These are phyloP conservation scores for Dendrobium catenatum DNA, from an alignment of 106 monocot genomes.

Conservation along the genomic window DNA sequence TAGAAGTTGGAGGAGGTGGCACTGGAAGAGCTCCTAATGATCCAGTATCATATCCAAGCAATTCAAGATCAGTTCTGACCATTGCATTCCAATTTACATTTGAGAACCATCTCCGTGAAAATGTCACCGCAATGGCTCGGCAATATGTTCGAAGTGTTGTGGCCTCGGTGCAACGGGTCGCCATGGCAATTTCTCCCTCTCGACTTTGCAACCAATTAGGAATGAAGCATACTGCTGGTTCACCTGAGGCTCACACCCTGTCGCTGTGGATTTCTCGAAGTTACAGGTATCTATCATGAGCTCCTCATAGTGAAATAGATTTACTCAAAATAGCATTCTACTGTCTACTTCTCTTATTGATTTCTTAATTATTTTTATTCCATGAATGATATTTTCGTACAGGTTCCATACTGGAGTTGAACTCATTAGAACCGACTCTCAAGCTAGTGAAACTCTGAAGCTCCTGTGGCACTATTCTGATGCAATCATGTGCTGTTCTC, in stretches of 20 bases:
- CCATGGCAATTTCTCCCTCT: slow-evolving; percentile 82
- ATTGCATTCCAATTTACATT: slow-evolving; percentile 84
- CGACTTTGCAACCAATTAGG: slow-evolving; percentile 29
- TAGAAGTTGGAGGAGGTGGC: slow-evolving; percentile 51
- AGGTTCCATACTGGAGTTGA: slow-evolving; percentile 70
- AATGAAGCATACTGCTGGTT: slow-evolving; percentile 40
- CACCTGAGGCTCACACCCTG: slow-evolving; percentile 63
- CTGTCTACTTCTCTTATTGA: no score
- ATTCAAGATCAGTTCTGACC: slow-evolving; percentile 63
- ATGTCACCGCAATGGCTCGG: slow-evolving; percentile 67
- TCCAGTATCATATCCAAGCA: slow-evolving; percentile 6
- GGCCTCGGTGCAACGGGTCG: slow-evolving; percentile 72
- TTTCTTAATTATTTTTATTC: neutral
- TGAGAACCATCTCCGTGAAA: slow-evolving; percentile 62
- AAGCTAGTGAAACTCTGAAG: slow-evolving; percentile 44
- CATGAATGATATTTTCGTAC: slow-evolving; percentile 9
- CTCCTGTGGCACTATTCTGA: slow-evolving; percentile 74
- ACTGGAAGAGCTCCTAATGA: slow-evolving; percentile 17
- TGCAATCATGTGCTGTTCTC: slow-evolving; percentile 75
- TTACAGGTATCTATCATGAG: slow-evolving; percentile 22
- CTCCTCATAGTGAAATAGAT: no score
- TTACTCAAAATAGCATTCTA: no score
- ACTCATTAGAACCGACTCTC: slow-evolving; percentile 37
- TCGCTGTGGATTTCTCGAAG: slow-evolving; percentile 67
- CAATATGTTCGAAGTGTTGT: slow-evolving; percentile 74